Evolutionary conservation across 1,139 yeast species (phyloP).

Genomic region (Kodamaea anthophila): DNA sequence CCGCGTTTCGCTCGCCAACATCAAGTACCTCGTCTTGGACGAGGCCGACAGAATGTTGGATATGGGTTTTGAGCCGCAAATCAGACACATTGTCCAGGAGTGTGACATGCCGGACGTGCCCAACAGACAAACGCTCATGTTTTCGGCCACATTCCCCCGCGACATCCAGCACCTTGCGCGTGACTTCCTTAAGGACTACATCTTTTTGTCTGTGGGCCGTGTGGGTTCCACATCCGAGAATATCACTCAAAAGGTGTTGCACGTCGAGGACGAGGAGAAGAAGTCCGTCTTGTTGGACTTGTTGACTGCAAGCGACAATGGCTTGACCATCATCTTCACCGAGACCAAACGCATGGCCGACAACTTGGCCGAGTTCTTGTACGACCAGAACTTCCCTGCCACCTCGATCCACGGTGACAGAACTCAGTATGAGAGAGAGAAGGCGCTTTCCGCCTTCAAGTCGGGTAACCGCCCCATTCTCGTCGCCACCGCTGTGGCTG

Average conservation of each 20-base stretch:
- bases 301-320: conserved; percentile 69
- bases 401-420: conserved; percentile 99
- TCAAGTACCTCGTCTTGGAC: conserved; percentile 90
- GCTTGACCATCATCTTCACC: conserved; percentile 88
- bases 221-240: conserved; percentile 98
- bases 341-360: conserved; percentile 99
- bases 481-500: conserved; percentile 98
- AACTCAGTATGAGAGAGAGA: conserved; percentile 95
- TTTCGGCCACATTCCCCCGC: conserved; percentile 97
- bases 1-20: conserved; percentile 78
- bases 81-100: conserved; percentile 94
- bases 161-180: conserved; percentile 96
- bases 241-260: conserved; percentile 87
- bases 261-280: conserved; percentile 95
- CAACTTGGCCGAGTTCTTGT: conserved; percentile 84
- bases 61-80: conserved; percentile 99
- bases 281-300: conserved; percentile 87
- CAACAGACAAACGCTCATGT: conserved; percentile 94
- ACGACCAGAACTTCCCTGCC: conserved; percentile 88
- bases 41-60: conserved; percentile 99
- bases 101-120: conserved; percentile 94
- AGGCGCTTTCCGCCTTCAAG: conserved; percentile 87
- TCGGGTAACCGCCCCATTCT: conserved; percentile 82
- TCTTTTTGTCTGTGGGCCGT: conserved; percentile 95
- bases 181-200: conserved; percentile 92